Percentiles rank a stretch among this genome's conserved stretches.
These are phyloP conservation scores for Macaranga tanarius DNA, from an alignment of 441 rosid species.

Conservation along the genomic window DNA sequence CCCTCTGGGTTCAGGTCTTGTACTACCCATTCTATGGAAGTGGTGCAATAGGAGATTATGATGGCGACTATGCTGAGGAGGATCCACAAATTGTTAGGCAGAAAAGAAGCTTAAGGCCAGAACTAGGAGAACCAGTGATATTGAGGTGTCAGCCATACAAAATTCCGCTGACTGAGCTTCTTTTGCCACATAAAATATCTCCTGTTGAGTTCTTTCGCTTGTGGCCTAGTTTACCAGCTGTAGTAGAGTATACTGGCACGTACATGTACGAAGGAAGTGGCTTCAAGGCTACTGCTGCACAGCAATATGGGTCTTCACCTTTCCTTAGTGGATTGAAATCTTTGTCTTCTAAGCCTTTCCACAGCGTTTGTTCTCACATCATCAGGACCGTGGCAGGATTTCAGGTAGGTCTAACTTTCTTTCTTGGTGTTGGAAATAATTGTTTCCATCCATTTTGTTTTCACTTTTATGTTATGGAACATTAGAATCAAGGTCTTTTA, in stretches of 20 bases:
- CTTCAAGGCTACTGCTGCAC: conserved; percentile 98
- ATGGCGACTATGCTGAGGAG: conserved; percentile 87
- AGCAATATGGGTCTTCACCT: conserved; percentile 95
- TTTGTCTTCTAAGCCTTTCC: conserved; percentile 90
- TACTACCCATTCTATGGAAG: conserved; percentile 96
- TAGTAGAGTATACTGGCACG: conserved; percentile 85
- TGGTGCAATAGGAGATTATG: conserved; percentile 76
- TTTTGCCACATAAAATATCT: conserved; percentile 90
- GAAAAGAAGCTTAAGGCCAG: conserved; percentile 80
- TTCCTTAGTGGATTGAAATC: conserved; percentile 91
- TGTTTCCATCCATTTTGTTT: background rate
- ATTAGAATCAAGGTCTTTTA: too few species aligned
- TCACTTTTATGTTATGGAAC: background rate
- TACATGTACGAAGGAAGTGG: conserved; percentile 95
- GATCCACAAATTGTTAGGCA: conserved; percentile 82
- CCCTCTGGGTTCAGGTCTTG: conserved; percentile 92
- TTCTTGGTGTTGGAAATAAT: conserved; percentile 2
- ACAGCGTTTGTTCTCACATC: conserved; percentile 89
- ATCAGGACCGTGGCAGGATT: conserved; percentile 96
- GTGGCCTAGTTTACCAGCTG: conserved; percentile 98
- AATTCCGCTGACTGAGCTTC: conserved; percentile 93
- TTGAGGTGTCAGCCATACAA: conserved; percentile 97
- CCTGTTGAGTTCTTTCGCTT: conserved; percentile 97
- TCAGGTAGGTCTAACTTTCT: conserved; percentile 56
- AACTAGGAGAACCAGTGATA: conserved; percentile 95